These are phyloP conservation scores for Tilletia walkeri DNA, from an alignment of 1,284 basidiomycete genomes.

Conservation along the genomic window DNA sequence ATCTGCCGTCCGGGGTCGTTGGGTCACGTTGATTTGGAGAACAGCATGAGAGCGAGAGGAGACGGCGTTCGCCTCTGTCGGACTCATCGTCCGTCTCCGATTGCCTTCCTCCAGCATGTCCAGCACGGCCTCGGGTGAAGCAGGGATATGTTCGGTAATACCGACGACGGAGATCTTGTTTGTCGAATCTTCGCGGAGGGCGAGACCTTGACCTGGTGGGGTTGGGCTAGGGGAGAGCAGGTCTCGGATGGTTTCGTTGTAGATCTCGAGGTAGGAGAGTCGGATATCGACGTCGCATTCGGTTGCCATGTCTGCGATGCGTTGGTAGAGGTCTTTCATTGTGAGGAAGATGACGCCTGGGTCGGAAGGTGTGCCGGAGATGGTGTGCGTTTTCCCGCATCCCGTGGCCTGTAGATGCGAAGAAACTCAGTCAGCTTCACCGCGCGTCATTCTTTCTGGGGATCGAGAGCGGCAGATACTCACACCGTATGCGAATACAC, in stretches of 20 bases:
- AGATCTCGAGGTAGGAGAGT: constrained; percentile 55
- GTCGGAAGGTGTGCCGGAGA: constrained; percentile 49
- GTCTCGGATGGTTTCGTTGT: constrained; percentile 55
- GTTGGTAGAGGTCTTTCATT: constrained; percentile 53
- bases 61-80: constrained; percentile 54
- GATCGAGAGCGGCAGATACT: constrained; percentile 2
- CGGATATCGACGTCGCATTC: constrained; percentile 51
- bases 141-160: constrained; percentile 53
- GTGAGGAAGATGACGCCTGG: constrained; percentile 55
- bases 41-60: constrained; percentile 53
- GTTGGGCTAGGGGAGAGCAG: constrained; percentile 50
- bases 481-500: constrained; percentile 54
- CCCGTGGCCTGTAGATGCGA: constrained; percentile 41
- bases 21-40: constrained; percentile 54
- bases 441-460: background rate
- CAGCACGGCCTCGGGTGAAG: constrained; percentile 48
- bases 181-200: constrained; percentile 49
- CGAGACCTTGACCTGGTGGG: constrained; percentile 47
- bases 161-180: constrained; percentile 54
- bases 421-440: background rate
- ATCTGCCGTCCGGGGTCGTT: constrained; percentile 50
- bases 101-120: constrained; percentile 54
- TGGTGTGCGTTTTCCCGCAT: constrained; percentile 56
- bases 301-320: constrained; percentile 42
- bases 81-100: constrained; percentile 50